A percentile compares a stretch with the other conserved stretches of the same genome.
phyloP scores from a whole-genome alignment of 106 monocot species.

The Ottelia alismoides region DNA sequence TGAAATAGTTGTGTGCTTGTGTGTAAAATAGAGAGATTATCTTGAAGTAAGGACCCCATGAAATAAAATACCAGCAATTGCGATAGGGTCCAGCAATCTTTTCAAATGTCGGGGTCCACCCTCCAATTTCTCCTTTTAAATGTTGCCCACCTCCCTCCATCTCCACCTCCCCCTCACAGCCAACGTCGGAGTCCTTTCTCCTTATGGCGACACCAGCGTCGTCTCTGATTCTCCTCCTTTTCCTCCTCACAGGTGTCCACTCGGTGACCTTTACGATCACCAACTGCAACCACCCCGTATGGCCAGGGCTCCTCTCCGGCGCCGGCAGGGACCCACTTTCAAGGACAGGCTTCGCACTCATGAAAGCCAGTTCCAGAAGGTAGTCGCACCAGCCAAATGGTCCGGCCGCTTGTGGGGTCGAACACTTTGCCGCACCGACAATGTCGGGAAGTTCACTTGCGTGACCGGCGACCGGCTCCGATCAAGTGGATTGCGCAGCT shows the following conservation, averaged over 20 bases:
- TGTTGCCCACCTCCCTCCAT: too few relatives aligned
- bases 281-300: constrained; percentile 64
- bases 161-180: too few relatives aligned
- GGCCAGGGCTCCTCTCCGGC: constrained; percentile 62
- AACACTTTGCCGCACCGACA: constrained; percentile 56
- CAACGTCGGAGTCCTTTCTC: too few relatives aligned
- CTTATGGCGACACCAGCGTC: too few relatives aligned
- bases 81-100: too few relatives aligned
- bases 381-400: constrained; percentile 39
- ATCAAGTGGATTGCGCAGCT: constrained; percentile 4
- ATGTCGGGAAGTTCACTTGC: constrained; percentile 7
- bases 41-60: too few relatives aligned
- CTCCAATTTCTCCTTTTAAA: too few relatives aligned
- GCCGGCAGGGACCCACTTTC: constrained; percentile 43
- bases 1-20: too few relatives aligned
- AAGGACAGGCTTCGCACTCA: constrained; percentile 17
- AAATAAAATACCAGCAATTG: too few relatives aligned
- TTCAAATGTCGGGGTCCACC: too few relatives aligned
- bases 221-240: too few relatives aligned
- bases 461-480: constrained; percentile 9
- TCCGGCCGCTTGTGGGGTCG: constrained; percentile 78
- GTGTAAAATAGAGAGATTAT: too few relatives aligned
- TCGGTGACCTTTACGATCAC: constrained; percentile 47
- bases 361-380: constrained; percentile 23
- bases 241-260: constrained; percentile 13